Evolutionary conservation across 192 early-diverging fungal species (phyloP).

Genomic region (Backusella sp.): DNA sequence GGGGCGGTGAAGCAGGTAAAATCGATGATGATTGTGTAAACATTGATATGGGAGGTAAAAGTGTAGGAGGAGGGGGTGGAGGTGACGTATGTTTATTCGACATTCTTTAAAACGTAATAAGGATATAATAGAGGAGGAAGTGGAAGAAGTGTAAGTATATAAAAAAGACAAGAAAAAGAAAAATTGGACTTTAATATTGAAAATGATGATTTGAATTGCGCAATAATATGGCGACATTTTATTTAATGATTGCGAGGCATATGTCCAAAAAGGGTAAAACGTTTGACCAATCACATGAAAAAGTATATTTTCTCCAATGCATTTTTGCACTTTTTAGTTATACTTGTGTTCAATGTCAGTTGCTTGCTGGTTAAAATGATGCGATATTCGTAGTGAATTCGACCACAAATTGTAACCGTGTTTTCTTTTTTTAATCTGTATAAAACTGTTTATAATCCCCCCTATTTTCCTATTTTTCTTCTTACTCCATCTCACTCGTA

Average conservation of each 20-base stretch:
- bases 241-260: conserved; percentile 17
- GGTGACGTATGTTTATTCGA: background rate
- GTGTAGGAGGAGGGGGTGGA: background rate
- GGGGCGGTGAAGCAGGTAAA: background rate
- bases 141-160: background rate
- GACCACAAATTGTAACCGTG: background rate
- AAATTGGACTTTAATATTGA: background rate
- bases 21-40: conserved; percentile 7
- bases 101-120: background rate
- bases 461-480: background rate
- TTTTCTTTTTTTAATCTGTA: background rate
- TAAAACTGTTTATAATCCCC: background rate
- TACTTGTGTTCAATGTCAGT: background rate
- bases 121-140: background rate
- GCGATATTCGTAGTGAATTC: background rate
- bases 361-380: background rate
- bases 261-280: background rate
- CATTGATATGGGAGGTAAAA: conserved; percentile 32
- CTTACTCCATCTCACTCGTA: background rate
- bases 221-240: conserved; percentile 25
- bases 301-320: background rate
- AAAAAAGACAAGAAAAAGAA: background rate
- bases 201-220: conserved; percentile 7
- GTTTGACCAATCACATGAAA: background rate
- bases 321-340: background rate